phyloP scores from a whole-genome alignment of 495 filamentous ascomycete genomes.

The Xylaria nigripes region DNA sequence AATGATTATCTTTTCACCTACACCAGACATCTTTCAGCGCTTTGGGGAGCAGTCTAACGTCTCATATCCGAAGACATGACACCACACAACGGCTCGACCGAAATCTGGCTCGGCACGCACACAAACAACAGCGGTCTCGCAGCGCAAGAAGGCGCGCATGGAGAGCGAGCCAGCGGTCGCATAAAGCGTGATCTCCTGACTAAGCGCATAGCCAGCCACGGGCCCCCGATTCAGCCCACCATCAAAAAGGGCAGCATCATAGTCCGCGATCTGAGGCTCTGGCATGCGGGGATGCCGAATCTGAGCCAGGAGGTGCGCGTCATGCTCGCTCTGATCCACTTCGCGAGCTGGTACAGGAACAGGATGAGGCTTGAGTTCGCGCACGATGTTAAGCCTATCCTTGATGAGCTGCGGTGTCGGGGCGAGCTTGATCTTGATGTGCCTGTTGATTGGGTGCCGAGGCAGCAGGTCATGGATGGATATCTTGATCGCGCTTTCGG shows the following conservation, averaged over 20 bases:
- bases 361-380: conserved; percentile 43
- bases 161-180: conserved; percentile 42
- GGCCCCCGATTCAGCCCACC: conserved; percentile 39
- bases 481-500: conserved; percentile 43
- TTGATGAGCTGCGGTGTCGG: conserved; percentile 25
- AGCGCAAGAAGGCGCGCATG: conserved; percentile 35
- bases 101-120: conserved; percentile 55
- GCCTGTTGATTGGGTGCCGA: conserved; percentile 35
- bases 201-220: conserved; percentile 27
- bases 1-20: background rate
- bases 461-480: conserved; percentile 23
- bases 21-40: background rate
- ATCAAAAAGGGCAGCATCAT: conserved; percentile 47
- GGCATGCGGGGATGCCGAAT: conserved; percentile 57
- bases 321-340: conserved; percentile 52
- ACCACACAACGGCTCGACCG: conserved; percentile 49
- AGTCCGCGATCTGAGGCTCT: conserved; percentile 49
- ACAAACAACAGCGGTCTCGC: conserved; percentile 20
- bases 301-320: conserved; percentile 38
- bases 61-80: conserved; percentile 27
- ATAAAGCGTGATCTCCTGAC: conserved; percentile 39
- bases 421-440: conserved; percentile 31
- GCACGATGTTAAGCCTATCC: conserved; percentile 32
- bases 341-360: conserved; percentile 42
- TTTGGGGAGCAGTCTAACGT: background rate